Conservation (phyloP, 345 rosid species). For the Syzygium jambos region DNA sequence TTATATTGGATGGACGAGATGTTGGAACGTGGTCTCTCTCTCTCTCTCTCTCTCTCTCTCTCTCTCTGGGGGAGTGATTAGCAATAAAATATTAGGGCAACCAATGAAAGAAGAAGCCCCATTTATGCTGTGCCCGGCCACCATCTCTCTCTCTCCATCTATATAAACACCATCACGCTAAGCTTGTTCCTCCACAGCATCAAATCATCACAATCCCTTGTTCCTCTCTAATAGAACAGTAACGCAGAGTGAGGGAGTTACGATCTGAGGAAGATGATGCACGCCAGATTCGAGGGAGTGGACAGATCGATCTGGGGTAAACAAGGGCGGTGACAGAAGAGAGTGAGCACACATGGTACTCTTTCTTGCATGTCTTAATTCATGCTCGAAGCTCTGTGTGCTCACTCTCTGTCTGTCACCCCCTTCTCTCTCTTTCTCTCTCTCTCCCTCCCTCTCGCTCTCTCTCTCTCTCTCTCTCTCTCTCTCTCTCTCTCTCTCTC, state of each 20-base stretch:
- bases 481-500: neutral
- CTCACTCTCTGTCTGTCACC: conserved; percentile 28
- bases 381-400: conserved; percentile 28
- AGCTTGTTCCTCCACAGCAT: neutral
- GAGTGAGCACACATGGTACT: conserved; percentile 31
- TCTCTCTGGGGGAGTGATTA: neutral
- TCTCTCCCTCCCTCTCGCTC: neutral
- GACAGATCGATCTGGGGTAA: neutral
- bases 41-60: neutral
- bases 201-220: neutral
- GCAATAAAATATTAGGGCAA: conserved; percentile 1
- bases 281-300: neutral
- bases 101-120: conserved; percentile 1
- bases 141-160: neutral
- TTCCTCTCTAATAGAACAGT: neutral
- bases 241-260: neutral
- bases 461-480: neutral
- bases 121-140: neutral
- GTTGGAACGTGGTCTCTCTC: neutral
- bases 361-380: conserved; percentile 7
- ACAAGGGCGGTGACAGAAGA: conserved; percentile 25
- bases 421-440: conserved; percentile 1
- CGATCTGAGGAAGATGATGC: neutral
- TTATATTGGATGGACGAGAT: neutral
- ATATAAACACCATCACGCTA: neutral